Percentiles rank a stretch among this genome's conserved stretches.
Evolutionary conservation across 495 filamentous ascomycete species (phyloP).

Genomic region (Lindgomyces ingoldianus): DNA sequence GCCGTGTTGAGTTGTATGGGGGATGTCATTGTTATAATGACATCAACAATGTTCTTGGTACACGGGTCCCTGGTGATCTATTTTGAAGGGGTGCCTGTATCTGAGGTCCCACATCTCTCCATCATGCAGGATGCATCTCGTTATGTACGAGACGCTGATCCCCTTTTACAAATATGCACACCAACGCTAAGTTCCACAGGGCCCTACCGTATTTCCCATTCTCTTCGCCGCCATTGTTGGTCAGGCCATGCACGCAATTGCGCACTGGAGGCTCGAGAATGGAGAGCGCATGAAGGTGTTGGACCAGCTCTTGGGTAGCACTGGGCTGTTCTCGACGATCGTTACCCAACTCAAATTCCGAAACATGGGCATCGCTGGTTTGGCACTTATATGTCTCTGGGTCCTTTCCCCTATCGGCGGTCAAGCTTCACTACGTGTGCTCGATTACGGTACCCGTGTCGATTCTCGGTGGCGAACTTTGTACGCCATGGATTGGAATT

Average conservation of each 20-base stretch:
- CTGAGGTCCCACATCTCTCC: conserved; percentile 11
- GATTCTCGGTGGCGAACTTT: conserved; percentile 7
- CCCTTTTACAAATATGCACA: neutral
- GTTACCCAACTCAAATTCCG: conserved; percentile 29
- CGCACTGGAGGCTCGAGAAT: conserved; percentile 32
- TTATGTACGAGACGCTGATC: conserved; percentile 20
- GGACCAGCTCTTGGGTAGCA: conserved; percentile 31
- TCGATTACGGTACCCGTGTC: conserved; percentile 12
- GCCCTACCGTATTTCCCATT: conserved; percentile 29
- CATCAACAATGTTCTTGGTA: conserved; percentile 13
- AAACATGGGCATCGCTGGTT: conserved; percentile 14
- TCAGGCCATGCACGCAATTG: conserved; percentile 24
- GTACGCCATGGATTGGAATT: conserved; percentile 17
- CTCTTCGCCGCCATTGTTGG: conserved; percentile 30
- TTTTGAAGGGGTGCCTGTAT: conserved; percentile 13
- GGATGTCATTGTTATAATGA: conserved; percentile 13
- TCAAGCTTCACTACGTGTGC: conserved; percentile 28
- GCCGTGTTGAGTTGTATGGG: conserved; percentile 15
- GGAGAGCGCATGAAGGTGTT: conserved; percentile 31
- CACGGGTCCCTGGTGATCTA: conserved; percentile 12
- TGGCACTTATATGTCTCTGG: conserved; percentile 23
- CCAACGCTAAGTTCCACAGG: conserved; percentile 8
- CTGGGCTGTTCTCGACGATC: conserved; percentile 23
- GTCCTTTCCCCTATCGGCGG: conserved; percentile 30
- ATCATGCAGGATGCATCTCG: conserved; percentile 14